Conservation (phyloP, 306 rosid genomes). For the Hylodesmum podocarpum region DNA sequence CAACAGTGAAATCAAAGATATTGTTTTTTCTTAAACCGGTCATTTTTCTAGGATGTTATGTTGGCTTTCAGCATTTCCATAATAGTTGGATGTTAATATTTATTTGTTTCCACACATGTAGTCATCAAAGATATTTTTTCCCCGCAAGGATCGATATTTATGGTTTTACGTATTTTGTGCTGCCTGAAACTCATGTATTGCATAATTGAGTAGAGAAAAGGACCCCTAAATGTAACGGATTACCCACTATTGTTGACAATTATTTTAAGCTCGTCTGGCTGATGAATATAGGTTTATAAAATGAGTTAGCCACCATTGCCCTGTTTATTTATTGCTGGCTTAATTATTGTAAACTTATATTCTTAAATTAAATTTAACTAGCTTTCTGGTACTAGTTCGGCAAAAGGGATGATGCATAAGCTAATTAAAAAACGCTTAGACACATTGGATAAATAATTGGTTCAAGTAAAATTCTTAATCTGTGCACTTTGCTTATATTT, state of each 20-base stretch:
- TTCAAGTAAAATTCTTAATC: no score
- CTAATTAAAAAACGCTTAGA: not conserved
- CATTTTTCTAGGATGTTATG: not conserved
- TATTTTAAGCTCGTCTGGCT: not conserved
- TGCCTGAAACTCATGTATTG: no score
- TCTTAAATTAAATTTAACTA: not conserved
- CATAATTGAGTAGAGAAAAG: not conserved
- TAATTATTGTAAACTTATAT: not conserved
- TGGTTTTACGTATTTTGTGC: no score
- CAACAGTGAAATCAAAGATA: conserved; percentile 35
- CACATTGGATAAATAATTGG: not conserved
- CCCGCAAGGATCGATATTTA: conserved; percentile 2
- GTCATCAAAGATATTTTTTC: not conserved
- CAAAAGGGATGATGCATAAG: not conserved
- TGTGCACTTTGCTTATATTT: not conserved
- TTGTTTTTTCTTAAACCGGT: conserved; percentile 10
- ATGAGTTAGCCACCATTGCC: not conserved
- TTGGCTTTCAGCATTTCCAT: not conserved
- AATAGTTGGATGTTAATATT: not conserved
- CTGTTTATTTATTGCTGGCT: not conserved
- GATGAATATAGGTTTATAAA: not conserved
- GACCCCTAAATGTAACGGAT: not conserved
- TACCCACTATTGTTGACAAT: not conserved
- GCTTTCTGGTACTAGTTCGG: not conserved
- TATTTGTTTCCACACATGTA: not conserved